phyloP scores from a whole-genome alignment of 1,139 yeast genomes.

The Kurtzmaniella natalensis region DNA sequence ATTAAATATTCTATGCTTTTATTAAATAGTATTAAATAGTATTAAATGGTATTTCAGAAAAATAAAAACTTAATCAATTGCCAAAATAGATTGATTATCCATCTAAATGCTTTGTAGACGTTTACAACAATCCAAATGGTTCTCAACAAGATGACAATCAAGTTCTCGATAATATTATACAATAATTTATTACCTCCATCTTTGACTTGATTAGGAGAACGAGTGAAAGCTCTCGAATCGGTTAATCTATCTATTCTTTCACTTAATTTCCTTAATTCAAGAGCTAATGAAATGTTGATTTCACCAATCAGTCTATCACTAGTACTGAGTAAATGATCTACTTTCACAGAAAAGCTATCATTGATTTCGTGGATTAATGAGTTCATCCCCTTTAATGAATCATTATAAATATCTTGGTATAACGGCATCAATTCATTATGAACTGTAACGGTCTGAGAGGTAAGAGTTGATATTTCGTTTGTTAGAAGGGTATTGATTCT shows the following conservation, averaged over 20 bases:
- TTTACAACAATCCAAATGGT: conserved; percentile 67
- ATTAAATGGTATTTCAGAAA: too few species aligned
- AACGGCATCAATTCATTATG: conserved; percentile 35
- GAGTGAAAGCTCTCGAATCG: conserved; percentile 24
- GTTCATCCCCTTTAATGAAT: conserved; percentile 32
- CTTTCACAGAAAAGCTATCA: conserved; percentile 43
- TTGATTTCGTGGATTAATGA: conserved; percentile 36
- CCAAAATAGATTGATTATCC: conserved; percentile 30
- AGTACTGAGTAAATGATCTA: conserved; percentile 63
- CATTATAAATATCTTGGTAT: conserved; percentile 30
- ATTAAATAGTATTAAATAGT: too few species aligned
- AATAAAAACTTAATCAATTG: conserved; percentile 8
- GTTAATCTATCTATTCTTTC: conserved; percentile 59
- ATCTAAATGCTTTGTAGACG: conserved; percentile 39
- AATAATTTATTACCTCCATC: conserved; percentile 28
- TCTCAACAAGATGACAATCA: conserved; percentile 64
- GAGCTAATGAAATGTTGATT: conserved; percentile 72
- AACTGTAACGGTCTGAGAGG: conserved; percentile 21
- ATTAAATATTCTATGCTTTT: too few species aligned
- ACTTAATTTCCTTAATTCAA: conserved; percentile 65
- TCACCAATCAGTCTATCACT: conserved; percentile 80
- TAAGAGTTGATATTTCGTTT: conserved; percentile 21
- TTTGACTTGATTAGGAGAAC: conserved; percentile 19
- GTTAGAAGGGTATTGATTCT: conserved; percentile 20
- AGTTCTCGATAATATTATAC: conserved; percentile 38